Percentiles rank a stretch among this genome's conserved stretches.
These are phyloP conservation scores for Globisporangium middletonii DNA, from an alignment of 352 stramenopile genomes.

Conservation along the genomic window DNA sequence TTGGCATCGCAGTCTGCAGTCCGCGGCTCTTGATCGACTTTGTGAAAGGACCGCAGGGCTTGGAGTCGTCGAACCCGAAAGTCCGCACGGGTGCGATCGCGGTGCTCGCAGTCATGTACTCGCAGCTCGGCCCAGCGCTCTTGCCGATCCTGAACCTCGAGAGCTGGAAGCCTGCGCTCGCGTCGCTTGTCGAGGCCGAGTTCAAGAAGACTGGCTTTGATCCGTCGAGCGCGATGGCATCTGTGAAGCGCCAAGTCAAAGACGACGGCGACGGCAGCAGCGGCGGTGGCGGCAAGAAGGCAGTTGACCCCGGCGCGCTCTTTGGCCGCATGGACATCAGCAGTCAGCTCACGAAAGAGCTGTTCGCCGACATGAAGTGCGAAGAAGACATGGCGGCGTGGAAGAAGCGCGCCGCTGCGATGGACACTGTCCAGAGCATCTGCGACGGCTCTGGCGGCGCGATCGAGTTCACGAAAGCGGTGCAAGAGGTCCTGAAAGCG, in stretches of 20 bases:
- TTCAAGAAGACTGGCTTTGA: constrained; percentile 83
- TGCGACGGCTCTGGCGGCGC: constrained; percentile 66
- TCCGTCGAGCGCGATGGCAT: constrained; percentile 41
- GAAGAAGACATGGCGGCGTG: constrained; percentile 80
- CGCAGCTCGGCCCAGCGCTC: constrained; percentile 71
- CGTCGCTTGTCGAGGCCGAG: constrained; percentile 65
- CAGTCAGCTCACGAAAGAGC: constrained; percentile 76
- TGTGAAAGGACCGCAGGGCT: constrained; percentile 57
- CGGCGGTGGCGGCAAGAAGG: constrained; percentile 15
- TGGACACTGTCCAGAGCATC: constrained; percentile 73
- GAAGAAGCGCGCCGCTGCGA: constrained; percentile 81
- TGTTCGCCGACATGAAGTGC: constrained; percentile 83
- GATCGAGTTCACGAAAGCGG: constrained; percentile 81
- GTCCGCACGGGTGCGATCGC: constrained; percentile 59
- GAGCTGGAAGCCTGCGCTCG: constrained; percentile 79
- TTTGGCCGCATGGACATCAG: constrained; percentile 80
- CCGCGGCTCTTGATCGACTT: constrained; percentile 71
- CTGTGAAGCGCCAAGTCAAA: constrained; percentile 65
- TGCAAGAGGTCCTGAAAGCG: constrained; percentile 67
- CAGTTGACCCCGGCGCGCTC: constrained; percentile 38
- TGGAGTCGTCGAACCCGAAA: constrained; percentile 81
- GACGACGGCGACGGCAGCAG: constrained; percentile 41
- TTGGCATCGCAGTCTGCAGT: constrained; percentile 66
- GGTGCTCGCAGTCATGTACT: constrained; percentile 77
- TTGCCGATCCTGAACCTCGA: constrained; percentile 77